Evolutionary conservation across 345 rosid species (phyloP), one percentile per base, ranked within the genome.

Genomic region (Litchi chinensis): DNA sequence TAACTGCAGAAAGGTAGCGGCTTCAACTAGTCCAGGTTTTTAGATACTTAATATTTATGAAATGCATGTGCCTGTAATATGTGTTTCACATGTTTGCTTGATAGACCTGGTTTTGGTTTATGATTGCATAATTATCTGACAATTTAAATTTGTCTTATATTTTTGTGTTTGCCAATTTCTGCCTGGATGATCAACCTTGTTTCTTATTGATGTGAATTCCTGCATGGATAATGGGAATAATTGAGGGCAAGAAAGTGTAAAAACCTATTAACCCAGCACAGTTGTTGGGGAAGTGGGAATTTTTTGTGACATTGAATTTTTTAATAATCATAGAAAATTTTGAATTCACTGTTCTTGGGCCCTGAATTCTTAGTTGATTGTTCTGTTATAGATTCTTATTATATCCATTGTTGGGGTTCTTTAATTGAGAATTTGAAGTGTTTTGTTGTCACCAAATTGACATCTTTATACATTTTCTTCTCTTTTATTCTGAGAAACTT

Each of bases 1-100:
- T 85, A 92, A 96, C 79, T 83, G 76, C 44, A 88, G 99, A 90
- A 96, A 94, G 77, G 99, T 96, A 75, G 37, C 84, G 59, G 48
- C 65, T 69, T 65, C 10, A 0, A 4, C 37, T 44, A 68, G 19
- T 59, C 24, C 24, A 59, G n/a, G 71, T 41, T 66, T 21, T 40
- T 77, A 18, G 64, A 4, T 32, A 40, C 70, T 41, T 37, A 50
- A 65, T 28, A 24, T 50, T 18, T 65, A 67, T 70, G 26, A 18
- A 59, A 37, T 10, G 32, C 57, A 11, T 46, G 13, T 40, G 13
- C 40, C 54, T 75, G 50, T 80, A 15, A 54, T 52, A 12, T 76
- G 21, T 11, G 48, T 52, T 18, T 43, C 24, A 32, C 65, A 10
- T 43, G 52, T 73, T 77, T n/a, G 6, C n/a, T 46, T 52, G 4